A percentile compares a stretch with the other conserved stretches of the same genome.
Conservation (phyloP, 306 rosid genomes). For the Delonix regia region DNA sequence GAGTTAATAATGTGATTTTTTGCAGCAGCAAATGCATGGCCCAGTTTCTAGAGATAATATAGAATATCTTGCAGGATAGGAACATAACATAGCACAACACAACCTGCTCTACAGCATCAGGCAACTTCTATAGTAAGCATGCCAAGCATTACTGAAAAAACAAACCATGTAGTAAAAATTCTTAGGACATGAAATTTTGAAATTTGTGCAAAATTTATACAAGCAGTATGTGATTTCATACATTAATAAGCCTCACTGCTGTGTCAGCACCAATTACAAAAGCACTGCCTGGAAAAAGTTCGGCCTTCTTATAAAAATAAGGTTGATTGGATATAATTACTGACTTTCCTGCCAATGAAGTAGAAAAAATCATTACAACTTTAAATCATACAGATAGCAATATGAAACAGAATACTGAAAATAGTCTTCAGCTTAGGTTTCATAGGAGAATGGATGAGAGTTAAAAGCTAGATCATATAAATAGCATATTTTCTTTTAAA, state of each 20-base stretch:
- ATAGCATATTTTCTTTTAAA: not conserved
- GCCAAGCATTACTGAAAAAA: slow-evolving; percentile 11
- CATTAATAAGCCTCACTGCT: slow-evolving; percentile 78
- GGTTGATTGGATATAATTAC: slow-evolving; percentile 88
- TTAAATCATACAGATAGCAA: slow-evolving; percentile 24
- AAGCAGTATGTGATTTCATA: slow-evolving; percentile 46
- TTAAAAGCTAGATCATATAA: not conserved
- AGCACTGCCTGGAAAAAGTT: slow-evolving; percentile 89
- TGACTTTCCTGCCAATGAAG: slow-evolving; percentile 72
- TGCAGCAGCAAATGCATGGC: not conserved
- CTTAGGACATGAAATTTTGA: slow-evolving; percentile 23
- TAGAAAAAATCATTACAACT: slow-evolving; percentile 35
- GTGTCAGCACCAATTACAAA: slow-evolving; percentile 96
- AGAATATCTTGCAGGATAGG: slow-evolving; percentile 6
- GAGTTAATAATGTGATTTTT: not conserved
- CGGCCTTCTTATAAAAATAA: slow-evolving; percentile 86
- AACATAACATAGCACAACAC: not conserved
- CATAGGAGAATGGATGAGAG: not conserved
- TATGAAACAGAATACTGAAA: slow-evolving; percentile 9
- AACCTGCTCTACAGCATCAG: slow-evolving; percentile 15
- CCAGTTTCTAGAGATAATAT: slow-evolving; percentile 8
- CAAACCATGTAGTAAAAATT: not conserved
- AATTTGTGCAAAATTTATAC: slow-evolving; percentile 23
- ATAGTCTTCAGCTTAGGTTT: not conserved
- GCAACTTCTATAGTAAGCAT: slow-evolving; percentile 1